These are phyloP conservation scores for Papiliotrema terrestris DNA, from an alignment of 1,284 basidiomycete species.

Conservation along the genomic window DNA sequence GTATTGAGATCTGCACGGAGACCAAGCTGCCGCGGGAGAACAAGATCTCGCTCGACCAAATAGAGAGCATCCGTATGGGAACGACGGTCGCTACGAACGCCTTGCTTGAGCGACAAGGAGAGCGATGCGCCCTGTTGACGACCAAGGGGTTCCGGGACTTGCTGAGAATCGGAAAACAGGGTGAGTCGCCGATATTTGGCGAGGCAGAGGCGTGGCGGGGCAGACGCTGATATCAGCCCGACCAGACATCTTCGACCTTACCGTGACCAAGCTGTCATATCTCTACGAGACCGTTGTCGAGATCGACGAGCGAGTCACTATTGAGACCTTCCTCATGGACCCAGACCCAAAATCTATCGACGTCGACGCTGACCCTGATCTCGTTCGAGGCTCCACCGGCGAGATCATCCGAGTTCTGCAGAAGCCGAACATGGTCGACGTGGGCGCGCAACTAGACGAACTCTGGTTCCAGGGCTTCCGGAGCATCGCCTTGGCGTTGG, in stretches of 20 bases:
- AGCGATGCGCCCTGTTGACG: slow-evolving; percentile 84
- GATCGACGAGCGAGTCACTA: slow-evolving; percentile 52
- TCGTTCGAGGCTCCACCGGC: slow-evolving; percentile 16
- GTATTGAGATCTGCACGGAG: too few relatives aligned
- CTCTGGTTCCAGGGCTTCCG: slow-evolving; percentile 21
- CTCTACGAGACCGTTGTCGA: slow-evolving; percentile 52
- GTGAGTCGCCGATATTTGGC: too few relatives aligned
- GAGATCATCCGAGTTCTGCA: too few relatives aligned
- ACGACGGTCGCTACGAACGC: slow-evolving; percentile 73
- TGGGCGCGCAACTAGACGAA: slow-evolving; percentile 13
- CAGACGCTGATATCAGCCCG: slow-evolving; percentile 59
- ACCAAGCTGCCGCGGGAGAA: slow-evolving; percentile 55
- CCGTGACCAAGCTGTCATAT: slow-evolving; percentile 68
- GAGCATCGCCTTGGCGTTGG: slow-evolving; percentile 23
- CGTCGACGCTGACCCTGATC: too few relatives aligned
- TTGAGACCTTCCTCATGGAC: slow-evolving; percentile 14
- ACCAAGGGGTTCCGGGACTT: slow-evolving; percentile 89
- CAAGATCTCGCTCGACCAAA: slow-evolving; percentile 21
- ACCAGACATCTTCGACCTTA: slow-evolving; percentile 77
- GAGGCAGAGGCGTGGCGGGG: too few relatives aligned
- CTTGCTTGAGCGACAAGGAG: slow-evolving; percentile 87
- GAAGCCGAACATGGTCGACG: background rate
- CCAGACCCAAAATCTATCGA: too few relatives aligned
- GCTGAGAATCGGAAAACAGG: slow-evolving; percentile 65
- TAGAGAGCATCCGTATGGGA: slow-evolving; percentile 34